These are phyloP conservation scores for Calonectria pseudoturangicola DNA, from an alignment of 2,329 filamentous ascomycete species.

Conservation along the genomic window DNA sequence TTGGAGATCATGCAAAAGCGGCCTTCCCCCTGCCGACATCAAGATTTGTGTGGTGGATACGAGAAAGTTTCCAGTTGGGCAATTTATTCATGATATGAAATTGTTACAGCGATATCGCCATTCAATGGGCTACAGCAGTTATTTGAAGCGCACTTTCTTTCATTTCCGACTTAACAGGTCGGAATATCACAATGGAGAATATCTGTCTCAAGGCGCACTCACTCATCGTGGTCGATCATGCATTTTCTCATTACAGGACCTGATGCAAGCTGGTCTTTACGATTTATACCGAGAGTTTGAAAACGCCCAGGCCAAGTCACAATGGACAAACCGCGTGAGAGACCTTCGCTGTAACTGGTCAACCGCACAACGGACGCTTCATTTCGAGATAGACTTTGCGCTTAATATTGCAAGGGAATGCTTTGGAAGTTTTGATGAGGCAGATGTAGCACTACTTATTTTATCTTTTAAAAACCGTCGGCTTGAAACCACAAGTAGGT, in stretches of 20 bases:
- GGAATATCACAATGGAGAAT: conserved; percentile 28
- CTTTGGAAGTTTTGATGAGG: neutral
- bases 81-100: conserved; percentile 20
- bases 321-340: conserved; percentile 21
- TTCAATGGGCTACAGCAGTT: neutral
- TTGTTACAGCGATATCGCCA: neutral
- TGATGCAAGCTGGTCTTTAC: conserved; percentile 1
- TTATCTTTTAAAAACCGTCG: conserved; percentile 16
- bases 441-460: neutral
- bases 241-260: neutral
- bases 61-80: conserved; percentile 11
- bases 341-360: neutral
- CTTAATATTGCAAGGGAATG: conserved; percentile 16
- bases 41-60: conserved; percentile 28
- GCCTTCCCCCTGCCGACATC: neutral
- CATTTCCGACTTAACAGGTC: conserved; percentile 15
- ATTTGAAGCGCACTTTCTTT: neutral
- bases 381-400: conserved; percentile 10
- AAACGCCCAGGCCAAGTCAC: neutral
- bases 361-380: neutral
- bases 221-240: conserved; percentile 14
- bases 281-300: conserved; percentile 15
- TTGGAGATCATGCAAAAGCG: neutral
- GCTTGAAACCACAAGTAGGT: conserved; percentile 54
- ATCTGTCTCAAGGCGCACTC: conserved; percentile 20